Base-by-base conservation (phyloP, 306 rosid genomes). In the Corylus heterophylla region DNA sequence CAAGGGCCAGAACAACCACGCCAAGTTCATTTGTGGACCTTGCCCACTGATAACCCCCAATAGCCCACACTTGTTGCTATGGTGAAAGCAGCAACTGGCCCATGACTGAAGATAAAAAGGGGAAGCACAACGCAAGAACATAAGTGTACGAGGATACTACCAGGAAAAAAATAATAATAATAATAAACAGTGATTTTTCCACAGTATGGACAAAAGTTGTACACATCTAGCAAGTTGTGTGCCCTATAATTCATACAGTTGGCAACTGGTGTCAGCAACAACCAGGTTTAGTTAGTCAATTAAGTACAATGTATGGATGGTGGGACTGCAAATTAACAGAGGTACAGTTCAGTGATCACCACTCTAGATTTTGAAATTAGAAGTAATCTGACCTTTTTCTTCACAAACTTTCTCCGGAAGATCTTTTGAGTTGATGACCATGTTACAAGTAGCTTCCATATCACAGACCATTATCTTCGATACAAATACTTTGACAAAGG, bases 401-500 rank as follows among this genome's bases (percentile, higher is more conserved):
- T n/a, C 10, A 29, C 37, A 59, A 14, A 68, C 17, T 77, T 77
- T 69, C 70, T 72, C 50, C 47, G 54, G 5, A 22, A 37, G 58
- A 69, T 73, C 78, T 76, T 48, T 16, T 48, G 16, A 20, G 3
- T 59, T 68, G 71, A 58, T 4, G 73, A 62, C 75, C 82, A 72
- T 55, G 61, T 67, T 79, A 78, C 76, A 75, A 5, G 71, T 79
- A 79, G 73, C 54, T 67, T 56, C 58, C 54, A 29, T 73, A 75
- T 47, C 47, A 52, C 62, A 75, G 45, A 62, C 25, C 54, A 31
- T 77, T 78, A 94, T 71, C 88, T 82, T 84, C 97, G 89, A 81
- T 95, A 95, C 78, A 95, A 67, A 84, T 91, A 95, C 82, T 89
- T 95, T 17, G 97, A 88, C 56, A 95, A 85, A n/a, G 97, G 98